Percentiles rank a stretch among this genome's conserved stretches.
Evolutionary conservation across 75 land plant genomes (phyloP).

Genomic region (Sequoiadendron giganteum): DNA sequence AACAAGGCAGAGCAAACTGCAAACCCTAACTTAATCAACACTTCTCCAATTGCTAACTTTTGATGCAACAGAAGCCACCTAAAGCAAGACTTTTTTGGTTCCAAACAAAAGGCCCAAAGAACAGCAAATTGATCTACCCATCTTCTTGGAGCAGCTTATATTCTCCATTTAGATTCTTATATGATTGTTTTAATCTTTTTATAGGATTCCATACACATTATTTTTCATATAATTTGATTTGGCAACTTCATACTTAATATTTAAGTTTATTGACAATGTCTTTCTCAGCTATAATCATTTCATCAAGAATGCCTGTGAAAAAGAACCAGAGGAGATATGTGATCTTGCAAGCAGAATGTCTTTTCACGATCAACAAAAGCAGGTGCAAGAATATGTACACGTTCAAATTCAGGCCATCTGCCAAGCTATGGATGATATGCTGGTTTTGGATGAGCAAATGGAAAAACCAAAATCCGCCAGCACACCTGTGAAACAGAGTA

Average conservation of each 20-base stretch:
- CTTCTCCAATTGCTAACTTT: too few species aligned
- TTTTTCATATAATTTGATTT: constrained; percentile 1
- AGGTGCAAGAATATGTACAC: constrained; percentile 85
- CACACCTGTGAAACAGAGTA: constrained; percentile 15
- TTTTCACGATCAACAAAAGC: constrained; percentile 64
- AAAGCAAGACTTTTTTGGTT: too few species aligned
- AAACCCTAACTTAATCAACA: too few species aligned
- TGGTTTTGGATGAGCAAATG: constrained; percentile 36
- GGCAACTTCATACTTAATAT: background rate
- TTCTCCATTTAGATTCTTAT: background rate
- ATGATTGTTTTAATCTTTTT: background rate
- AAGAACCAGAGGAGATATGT: constrained; percentile 65
- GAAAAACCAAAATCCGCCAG: constrained; percentile 11
- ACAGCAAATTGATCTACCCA: too few species aligned
- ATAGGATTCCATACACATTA: background rate
- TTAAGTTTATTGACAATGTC: background rate
- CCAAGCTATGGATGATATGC: constrained; percentile 57
- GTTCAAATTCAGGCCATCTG: constrained; percentile 52
- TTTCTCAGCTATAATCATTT: constrained; percentile 68
- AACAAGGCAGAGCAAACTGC: too few species aligned
- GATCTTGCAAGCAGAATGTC: constrained; percentile 60
- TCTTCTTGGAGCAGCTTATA: too few species aligned
- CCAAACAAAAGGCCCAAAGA: too few species aligned
- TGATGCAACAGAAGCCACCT: too few species aligned
- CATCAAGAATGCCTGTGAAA: constrained; percentile 53